Base-by-base conservation (phyloP, 208 protist genomes). In the Giardia duodenalis region DNA sequence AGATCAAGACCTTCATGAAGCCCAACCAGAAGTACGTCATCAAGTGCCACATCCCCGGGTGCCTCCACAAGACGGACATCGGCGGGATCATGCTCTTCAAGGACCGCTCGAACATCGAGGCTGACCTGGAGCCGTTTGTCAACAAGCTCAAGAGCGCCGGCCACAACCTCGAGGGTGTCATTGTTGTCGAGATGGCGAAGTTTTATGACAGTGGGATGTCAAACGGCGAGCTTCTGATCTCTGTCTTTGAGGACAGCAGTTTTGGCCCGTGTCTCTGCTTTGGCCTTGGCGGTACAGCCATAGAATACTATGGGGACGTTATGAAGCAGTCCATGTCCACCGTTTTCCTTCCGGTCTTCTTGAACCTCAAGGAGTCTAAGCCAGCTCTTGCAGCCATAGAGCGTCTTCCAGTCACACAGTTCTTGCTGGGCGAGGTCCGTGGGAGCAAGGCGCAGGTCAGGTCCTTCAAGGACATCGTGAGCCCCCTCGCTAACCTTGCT, bases 371-470 rank as follows among this genome's bases (percentile, higher is more conserved):
- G n/a, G 4, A 19, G 2, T 39, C 86, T 43, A 0, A 46, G 0
- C 44, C 45, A 0, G 67, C 88, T 46, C 0, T 22, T 0, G 45
- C n/a, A 44, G 19, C 92, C 0, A 1, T 93, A 0, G 0, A 47
- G 44, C 39, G 88, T 39, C 4, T 94, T 0, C 93, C 93, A 39
- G 43, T 94, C 45, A 67, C 1, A 0, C 89, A 93, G 87, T 87
- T 93, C 42, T 44, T 94, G 0, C 10, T 46, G 42, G 93, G 93
- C 45, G 47, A 48, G 42, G 47, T 94, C 10, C 22, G 93, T 1
- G 93, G 93, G 39, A 30, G 46, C 0, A 90, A 94, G 43, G 39
- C 0, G 3, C 19, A 92, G 1, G 2, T 88, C 22, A 88, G 86
- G 2, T 1, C 2, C 92, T 46, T 93, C 0, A 48, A 92, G 0